Evolutionary conservation across 2,329 filamentous ascomycete species (phyloP), one percentile per base, ranked within the genome.

Genomic region (Trichophyton simii): DNA sequence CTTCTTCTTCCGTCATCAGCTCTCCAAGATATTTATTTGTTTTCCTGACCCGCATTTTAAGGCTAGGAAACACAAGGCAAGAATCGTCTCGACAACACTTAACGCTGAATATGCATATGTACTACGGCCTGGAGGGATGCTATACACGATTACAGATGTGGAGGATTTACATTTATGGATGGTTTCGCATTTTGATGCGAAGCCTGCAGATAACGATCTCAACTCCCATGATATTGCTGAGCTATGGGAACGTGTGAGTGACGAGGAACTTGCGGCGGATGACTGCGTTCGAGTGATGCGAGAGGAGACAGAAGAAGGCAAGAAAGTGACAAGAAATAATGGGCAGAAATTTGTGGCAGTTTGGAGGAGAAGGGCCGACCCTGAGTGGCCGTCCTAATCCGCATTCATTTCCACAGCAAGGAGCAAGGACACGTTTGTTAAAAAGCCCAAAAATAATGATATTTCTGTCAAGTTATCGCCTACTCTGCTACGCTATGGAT

Each of bases 11-110:
- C 88, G 86, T 69, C 80, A 77, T 13, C 91, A 96, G 72, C 83
- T 99, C 13, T 83, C 82, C 65, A 95, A 95, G 72, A 89, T 97
- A 71, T 99, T 99, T 74, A 88, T 99, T 68, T 99, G 94, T 78
- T 99, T 99, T 72, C 94, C 94, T 0, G 94, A 99, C 70, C 94
- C 94, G 63, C 94, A 99, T 75, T 99, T 99, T 80, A 99, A 99
- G 76, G 85, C 89, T 11, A 83, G 92, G 65, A 99, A 99, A 75
- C 94, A 97, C 79, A 99, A 99, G 76, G 91, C 91, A 44, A 82
- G 94, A 44, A 99, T 99, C 68, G 89, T 99, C 2, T 94, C 89
- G 22, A 82, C 87, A 50, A 91, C 90, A 13, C 78, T 99, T 60
- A 91, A 89, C 69, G 89, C 91, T 0, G 94, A 99, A 75, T 99